Base-by-base conservation (phyloP, 805 yeast species). In the Lipomyces kockii region DNA sequence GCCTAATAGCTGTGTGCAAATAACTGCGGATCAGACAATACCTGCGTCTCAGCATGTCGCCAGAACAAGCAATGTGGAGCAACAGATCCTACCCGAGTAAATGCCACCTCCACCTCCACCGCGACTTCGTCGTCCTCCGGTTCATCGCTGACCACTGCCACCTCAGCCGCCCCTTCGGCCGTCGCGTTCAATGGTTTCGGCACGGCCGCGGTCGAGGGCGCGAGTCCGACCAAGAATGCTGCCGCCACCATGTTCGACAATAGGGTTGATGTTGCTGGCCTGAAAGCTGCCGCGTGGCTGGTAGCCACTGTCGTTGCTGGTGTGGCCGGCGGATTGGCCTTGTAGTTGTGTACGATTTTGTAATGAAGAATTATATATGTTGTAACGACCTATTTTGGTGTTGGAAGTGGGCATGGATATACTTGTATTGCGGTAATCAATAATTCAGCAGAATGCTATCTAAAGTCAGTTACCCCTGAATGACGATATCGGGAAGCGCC, bases 21-120 rank as follows among this genome's bases (percentile, higher is more conserved):
- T 8, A 55, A 55, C 43, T 55, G 58, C 37, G 58, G 58, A 14
- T 32, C 43, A 14, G 58, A 55, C 34, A 55, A 55, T 32, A 9
- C 14, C 22, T 55, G 58, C 58, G 37, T 34, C n/a, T 27, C 58
- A 2, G 43, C 37, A 6, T 55, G 58, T 55, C 58, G 43, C 25
- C 17, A 20, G 25, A 34, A 32, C 37, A 55, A 55, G n/a, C n/a
- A n/a, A 2, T 55, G 58, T 25, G 58, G 58, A 5, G 58, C 58
- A 8, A 55, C 58, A 6, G 4, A 55, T 55, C 58, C 58, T n/a
- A 55, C 27, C 8, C 39, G 43, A n/a, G 58, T 34, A 20, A 55
- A 55, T n/a, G 17, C 5, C 8, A 55, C 46, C 17, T 29, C 46
- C 43, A 5, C 58, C 25, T 25, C 58, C 39, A 14, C 37, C 12